Evolutionary conservation across 1,284 basidiomycete genomes (phyloP).

Genomic region (Dichomitus squalens): DNA sequence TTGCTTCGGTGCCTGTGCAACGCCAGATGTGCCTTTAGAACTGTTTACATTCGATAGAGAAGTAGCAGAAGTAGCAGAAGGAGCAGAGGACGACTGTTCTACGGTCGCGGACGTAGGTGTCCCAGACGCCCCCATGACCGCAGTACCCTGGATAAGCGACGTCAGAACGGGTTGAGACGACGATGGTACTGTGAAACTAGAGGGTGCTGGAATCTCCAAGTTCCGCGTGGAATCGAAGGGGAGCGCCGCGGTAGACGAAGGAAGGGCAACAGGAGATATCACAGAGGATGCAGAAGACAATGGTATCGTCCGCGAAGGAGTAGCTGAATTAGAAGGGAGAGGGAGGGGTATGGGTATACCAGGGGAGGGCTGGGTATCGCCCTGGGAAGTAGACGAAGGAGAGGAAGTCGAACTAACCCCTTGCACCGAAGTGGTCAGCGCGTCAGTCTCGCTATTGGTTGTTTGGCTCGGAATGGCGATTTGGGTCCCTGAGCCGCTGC

Average conservation of each 20-base stretch:
- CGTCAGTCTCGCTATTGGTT: background rate
- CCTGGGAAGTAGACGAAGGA: conserved; percentile 15
- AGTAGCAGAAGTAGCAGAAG: conserved; percentile 4
- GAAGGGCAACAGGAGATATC: background rate
- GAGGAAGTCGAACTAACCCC: conserved; percentile 23
- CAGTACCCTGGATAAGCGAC: conserved; percentile 11
- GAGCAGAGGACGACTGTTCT: background rate
- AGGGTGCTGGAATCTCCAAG: background rate
- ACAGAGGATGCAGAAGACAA: background rate
- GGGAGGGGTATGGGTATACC: conserved; percentile 16
- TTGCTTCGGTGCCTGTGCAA: conserved; percentile 21
- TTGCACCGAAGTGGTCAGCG: background rate
- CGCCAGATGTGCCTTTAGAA: conserved; percentile 17
- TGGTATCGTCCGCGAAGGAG: conserved; percentile 1
- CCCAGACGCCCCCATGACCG: conserved; percentile 1
- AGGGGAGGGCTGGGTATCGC: conserved; percentile 12
- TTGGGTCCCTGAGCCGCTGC: background rate
- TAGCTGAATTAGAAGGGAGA: conserved; percentile 4
- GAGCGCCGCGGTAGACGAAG: background rate
- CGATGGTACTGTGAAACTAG: conserved; percentile 2
- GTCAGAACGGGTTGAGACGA: conserved; percentile 15
- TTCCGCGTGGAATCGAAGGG: background rate
- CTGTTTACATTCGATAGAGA: conserved; percentile 5
- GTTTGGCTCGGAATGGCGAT: background rate
- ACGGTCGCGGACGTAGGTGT: background rate